A percentile compares a stretch with the other conserved stretches of the same genome.
Conservation (phyloP, 805 yeast genomes). For the Pichia cabralensis region DNA sequence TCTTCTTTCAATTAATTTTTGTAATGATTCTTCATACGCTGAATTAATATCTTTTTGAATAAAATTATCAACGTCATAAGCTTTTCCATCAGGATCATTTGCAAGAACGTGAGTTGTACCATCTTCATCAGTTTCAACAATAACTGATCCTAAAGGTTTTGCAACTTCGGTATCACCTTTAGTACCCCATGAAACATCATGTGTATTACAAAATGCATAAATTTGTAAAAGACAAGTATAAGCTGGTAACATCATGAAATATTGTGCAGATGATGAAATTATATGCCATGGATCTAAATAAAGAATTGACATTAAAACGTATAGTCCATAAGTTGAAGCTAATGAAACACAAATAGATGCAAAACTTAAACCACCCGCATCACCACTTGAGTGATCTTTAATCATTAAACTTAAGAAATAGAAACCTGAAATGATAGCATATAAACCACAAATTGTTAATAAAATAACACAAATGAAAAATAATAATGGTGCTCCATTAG, state of each 20-base stretch:
- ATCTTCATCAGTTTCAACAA: conserved; percentile 66
- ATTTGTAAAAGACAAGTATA: conserved; percentile 89
- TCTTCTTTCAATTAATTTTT: conserved; percentile 63
- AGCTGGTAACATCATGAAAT: conserved; percentile 81
- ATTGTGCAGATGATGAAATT: conserved; percentile 76
- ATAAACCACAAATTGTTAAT: conserved; percentile 69
- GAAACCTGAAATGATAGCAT: conserved; percentile 74
- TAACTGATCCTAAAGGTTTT: conserved; percentile 68
- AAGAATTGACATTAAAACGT: conserved; percentile 68
- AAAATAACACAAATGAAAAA: conserved; percentile 66
- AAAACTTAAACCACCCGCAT: conserved; percentile 39
- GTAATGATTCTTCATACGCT: conserved; percentile 65
- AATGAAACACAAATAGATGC: conserved; percentile 76
- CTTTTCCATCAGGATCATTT: no score
- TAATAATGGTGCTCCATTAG: conserved; percentile 84
- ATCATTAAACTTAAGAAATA: conserved; percentile 61
- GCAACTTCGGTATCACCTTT: conserved; percentile 81
- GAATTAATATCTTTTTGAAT: conserved; percentile 75
- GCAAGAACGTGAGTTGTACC: conserved; percentile 75
- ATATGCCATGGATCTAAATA: conserved; percentile 97
- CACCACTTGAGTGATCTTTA: conserved; percentile 27
- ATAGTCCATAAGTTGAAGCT: conserved; percentile 86
- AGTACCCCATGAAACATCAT: conserved; percentile 99
- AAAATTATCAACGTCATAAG: no score
- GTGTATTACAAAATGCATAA: conserved; percentile 95